Percentiles rank a stretch among this genome's conserved stretches.
Evolutionary conservation across 2,329 filamentous ascomycete genomes (phyloP).

Genomic region (Lasiodiplodia sp.): DNA sequence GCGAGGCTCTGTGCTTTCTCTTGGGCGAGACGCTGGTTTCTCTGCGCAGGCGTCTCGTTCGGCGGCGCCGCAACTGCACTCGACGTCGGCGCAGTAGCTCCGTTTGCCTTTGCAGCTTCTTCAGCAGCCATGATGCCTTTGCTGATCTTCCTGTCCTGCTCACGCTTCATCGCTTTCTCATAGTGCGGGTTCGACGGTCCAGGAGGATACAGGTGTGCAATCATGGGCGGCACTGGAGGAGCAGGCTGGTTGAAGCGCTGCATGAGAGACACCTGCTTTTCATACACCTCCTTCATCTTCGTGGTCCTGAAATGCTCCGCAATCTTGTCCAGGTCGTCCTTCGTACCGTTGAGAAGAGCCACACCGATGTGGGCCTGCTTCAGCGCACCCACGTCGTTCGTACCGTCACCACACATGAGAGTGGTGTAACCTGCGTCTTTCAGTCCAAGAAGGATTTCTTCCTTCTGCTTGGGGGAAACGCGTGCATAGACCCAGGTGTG

Average conservation of each 20-base stretch:
- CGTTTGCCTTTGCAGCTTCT: conserved; percentile 35
- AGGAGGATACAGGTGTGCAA: conserved; percentile 93
- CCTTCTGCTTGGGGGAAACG: conserved; percentile 98
- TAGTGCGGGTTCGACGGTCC: conserved; percentile 93
- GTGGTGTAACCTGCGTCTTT: conserved; percentile 98
- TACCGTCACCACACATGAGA: conserved; percentile 97
- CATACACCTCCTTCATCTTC: conserved; percentile 98
- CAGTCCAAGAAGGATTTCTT: conserved; percentile 94
- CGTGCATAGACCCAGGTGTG: conserved; percentile 98
- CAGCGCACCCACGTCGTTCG: conserved; percentile 95
- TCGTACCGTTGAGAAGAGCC: conserved; percentile 91
- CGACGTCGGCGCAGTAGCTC: conserved; percentile 44
- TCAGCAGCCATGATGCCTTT: conserved; percentile 58
- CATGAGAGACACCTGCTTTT: conserved; percentile 94
- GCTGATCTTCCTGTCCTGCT: conserved; percentile 80
- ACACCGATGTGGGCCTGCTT: conserved; percentile 99
- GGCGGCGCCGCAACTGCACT: conserved; percentile 67
- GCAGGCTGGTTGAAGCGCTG: conserved; percentile 90
- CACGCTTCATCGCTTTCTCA: conserved; percentile 86
- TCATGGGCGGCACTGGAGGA: conserved; percentile 89
- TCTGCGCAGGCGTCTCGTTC: conserved; percentile 60
- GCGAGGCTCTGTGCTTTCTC: conserved; percentile 77
- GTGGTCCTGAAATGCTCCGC: conserved; percentile 92
- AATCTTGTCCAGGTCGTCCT: conserved; percentile 88
- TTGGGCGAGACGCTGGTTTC: conserved; percentile 59